These are phyloP conservation scores for Thalassia testudinum DNA, from an alignment of 116 monocot species.

Conservation along the genomic window DNA sequence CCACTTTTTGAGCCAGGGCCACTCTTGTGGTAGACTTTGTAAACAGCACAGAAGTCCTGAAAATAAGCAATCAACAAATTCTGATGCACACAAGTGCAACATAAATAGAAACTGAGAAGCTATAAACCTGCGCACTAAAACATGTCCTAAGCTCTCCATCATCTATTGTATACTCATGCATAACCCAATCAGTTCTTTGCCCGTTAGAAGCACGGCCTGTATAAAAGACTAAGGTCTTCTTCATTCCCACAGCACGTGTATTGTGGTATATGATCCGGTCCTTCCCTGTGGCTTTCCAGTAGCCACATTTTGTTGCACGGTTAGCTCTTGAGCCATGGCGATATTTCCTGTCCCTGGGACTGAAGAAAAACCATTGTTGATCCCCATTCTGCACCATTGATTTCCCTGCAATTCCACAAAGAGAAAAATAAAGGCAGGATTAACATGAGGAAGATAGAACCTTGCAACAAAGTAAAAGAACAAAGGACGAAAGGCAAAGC, in stretches of 20 bases:
- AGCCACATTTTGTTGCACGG: slow-evolving; percentile 53
- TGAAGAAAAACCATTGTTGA: slow-evolving; percentile 82
- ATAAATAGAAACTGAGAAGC: too few species aligned
- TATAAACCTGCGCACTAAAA: slow-evolving; percentile 40
- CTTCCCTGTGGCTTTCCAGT: slow-evolving; percentile 93
- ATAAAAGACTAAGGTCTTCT: slow-evolving; percentile 89
- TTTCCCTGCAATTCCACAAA: slow-evolving; percentile 27
- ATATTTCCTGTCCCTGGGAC: slow-evolving; percentile 78
- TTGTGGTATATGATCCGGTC: slow-evolving; percentile 51
- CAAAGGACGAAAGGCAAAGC: background rate
- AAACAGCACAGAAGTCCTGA: slow-evolving; percentile 64
- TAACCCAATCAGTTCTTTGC: slow-evolving; percentile 81
- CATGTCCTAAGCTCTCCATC: slow-evolving; percentile 25
- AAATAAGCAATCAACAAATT: background rate
- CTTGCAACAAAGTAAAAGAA: too few species aligned
- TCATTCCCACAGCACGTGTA: slow-evolving; percentile 53
- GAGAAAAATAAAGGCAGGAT: too few species aligned
- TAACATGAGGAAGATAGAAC: too few species aligned
- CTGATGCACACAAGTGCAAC: too few species aligned
- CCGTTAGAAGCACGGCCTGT: slow-evolving; percentile 72
- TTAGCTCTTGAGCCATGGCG: slow-evolving; percentile 74
- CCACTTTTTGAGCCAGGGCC: slow-evolving; percentile 85
- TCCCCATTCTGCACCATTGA: slow-evolving; percentile 61
- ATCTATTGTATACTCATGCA: slow-evolving; percentile 81
- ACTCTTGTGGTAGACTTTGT: slow-evolving; percentile 71